phyloP scores from a whole-genome alignment of 306 rosid species.

The Mucuna pruriens region DNA sequence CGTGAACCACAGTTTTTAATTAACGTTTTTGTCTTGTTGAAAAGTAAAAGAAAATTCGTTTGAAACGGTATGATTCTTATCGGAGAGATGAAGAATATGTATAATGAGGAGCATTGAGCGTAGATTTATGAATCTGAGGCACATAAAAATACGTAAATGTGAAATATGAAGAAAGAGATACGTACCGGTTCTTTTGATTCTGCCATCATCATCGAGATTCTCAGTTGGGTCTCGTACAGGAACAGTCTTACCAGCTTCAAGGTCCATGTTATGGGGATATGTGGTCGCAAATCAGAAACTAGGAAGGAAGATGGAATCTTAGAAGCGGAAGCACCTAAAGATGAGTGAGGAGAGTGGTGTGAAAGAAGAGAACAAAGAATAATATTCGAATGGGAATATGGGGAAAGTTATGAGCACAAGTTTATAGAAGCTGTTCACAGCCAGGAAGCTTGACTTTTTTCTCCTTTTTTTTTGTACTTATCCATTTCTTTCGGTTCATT shows the following conservation, averaged over 20 bases:
- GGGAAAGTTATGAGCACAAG: background rate
- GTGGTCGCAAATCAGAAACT: too few species aligned
- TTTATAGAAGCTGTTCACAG: background rate
- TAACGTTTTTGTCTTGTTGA: background rate
- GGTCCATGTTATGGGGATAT: background rate
- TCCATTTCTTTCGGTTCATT: too few species aligned
- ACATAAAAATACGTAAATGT: background rate
- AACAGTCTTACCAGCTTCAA: background rate
- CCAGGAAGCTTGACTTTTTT: too few species aligned
- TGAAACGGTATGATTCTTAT: background rate
- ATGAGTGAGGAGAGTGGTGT: background rate
- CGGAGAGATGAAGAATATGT: background rate
- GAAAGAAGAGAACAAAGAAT: background rate
- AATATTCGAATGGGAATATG: background rate
- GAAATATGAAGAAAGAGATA: background rate
- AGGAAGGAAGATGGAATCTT: too few species aligned
- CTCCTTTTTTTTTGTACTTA: too few species aligned
- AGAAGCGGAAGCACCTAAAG: background rate
- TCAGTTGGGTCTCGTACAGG: background rate
- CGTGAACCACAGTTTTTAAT: background rate
- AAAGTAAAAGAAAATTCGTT: background rate
- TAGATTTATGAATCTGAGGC: too few species aligned
- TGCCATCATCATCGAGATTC: slow-evolving; percentile 43
- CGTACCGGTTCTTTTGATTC: slow-evolving; percentile 41
- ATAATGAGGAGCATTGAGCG: background rate